phyloP scores from a whole-genome alignment of 2,329 filamentous ascomycete species.

The Phialophora expanda region DNA sequence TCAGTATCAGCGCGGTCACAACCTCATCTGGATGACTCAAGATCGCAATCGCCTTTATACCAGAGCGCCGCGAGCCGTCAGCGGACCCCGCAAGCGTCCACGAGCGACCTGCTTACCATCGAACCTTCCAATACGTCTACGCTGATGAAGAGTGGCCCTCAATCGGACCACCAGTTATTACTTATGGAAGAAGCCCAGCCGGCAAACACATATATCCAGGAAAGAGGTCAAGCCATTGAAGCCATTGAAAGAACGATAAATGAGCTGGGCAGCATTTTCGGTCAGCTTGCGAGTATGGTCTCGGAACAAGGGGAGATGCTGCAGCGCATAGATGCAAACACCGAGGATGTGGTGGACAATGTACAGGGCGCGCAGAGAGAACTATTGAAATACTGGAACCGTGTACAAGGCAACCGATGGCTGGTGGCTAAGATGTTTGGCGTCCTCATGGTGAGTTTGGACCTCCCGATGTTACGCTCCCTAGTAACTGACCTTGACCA shows the following conservation, averaged over 20 bases:
- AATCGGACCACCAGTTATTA: constrained; percentile 84
- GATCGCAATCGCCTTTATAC: constrained; percentile 85
- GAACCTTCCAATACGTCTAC: constrained; percentile 67
- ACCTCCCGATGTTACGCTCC: not conserved
- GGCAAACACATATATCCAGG: constrained; percentile 86
- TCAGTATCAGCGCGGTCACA: constrained; percentile 80
- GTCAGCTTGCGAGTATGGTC: constrained; percentile 94
- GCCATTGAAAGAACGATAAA: constrained; percentile 94
- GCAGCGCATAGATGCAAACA: constrained; percentile 86
- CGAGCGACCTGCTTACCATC: constrained; percentile 76
- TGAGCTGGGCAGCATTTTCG: constrained; percentile 90
- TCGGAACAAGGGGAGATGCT: constrained; percentile 98
- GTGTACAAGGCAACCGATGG: constrained; percentile 94
- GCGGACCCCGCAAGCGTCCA: constrained; percentile 64
- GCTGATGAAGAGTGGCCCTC: constrained; percentile 54
- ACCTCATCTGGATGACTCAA: constrained; percentile 64
- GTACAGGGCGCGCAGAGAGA: constrained; percentile 96
- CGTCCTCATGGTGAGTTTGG: constrained; percentile 72
- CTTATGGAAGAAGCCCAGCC: constrained; percentile 92
- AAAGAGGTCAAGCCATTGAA: constrained; percentile 93
- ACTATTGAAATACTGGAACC: constrained; percentile 93
- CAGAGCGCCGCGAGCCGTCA: constrained; percentile 67
- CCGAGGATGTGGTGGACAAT: constrained; percentile 96
- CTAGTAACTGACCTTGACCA: constrained; percentile 33
- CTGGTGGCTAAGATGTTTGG: constrained; percentile 81